phyloP scores from a whole-genome alignment of 306 rosid species.

The Casuarina equisetifolia region DNA sequence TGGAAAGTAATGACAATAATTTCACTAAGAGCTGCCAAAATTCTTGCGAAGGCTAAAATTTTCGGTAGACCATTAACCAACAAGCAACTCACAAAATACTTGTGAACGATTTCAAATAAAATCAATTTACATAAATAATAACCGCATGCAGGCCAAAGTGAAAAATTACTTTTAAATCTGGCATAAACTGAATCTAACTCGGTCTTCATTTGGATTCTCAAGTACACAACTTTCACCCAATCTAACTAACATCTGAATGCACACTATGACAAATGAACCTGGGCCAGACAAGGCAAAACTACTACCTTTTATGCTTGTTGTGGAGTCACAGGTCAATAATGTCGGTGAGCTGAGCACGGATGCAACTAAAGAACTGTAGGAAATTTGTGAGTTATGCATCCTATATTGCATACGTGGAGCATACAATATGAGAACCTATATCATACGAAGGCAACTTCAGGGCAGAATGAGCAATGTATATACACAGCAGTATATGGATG shows the following conservation, averaged over 20 bases:
- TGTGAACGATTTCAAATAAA: not conserved
- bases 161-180: not conserved
- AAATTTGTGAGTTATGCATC: not conserved
- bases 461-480: slow-evolving; percentile 65
- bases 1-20: not conserved
- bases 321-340: not conserved
- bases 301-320: not conserved
- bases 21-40: not conserved
- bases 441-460: slow-evolving; percentile 72
- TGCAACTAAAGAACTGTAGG: not conserved
- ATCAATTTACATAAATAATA: not conserved
- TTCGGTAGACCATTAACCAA: not conserved
- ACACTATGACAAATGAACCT: not conserved
- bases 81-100: not conserved
- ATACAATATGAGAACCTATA: slow-evolving; percentile 47
- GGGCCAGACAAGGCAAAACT: not conserved
- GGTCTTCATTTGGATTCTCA: not conserved
- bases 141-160: not conserved
- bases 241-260: not conserved
- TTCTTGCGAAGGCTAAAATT: not conserved
- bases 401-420: not conserved
- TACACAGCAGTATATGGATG: slow-evolving; percentile 81
- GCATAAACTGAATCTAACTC: not conserved
- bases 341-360: not conserved
- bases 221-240: not conserved